Conservation (phyloP, 441 rosid genomes). For the Erodium chrysanthum region DNA sequence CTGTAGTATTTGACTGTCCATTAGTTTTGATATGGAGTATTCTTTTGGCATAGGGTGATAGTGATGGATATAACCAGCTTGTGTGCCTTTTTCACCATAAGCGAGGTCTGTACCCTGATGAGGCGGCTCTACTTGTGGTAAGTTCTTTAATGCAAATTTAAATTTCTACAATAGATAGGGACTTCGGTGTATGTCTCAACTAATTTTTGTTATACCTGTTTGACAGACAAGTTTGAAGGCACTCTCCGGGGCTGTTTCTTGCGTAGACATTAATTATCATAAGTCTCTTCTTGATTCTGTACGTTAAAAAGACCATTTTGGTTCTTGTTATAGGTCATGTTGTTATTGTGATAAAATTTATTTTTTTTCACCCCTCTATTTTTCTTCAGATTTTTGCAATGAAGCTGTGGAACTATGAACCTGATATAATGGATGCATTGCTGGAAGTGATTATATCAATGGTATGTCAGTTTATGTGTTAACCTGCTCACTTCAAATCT, state of each 20-base stretch:
- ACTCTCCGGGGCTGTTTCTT: constrained; percentile 55
- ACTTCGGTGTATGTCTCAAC: not conserved
- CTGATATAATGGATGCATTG: constrained; percentile 64
- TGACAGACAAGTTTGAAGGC: constrained; percentile 53
- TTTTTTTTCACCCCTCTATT: not conserved
- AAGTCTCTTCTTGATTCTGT: constrained; percentile 55
- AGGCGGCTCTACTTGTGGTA: constrained; percentile 69
- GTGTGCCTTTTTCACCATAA: constrained; percentile 47
- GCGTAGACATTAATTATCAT: constrained; percentile 43
- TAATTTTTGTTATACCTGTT: constrained; percentile 6
- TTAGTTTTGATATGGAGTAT: not conserved
- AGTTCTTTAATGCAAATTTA: not conserved
- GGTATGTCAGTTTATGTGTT: constrained; percentile 32
- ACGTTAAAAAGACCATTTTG: constrained; percentile 25
- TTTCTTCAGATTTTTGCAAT: constrained; percentile 49
- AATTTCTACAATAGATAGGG: not conserved
- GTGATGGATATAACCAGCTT: constrained; percentile 45
- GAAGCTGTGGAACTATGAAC: constrained; percentile 63
- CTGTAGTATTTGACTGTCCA: not conserved
- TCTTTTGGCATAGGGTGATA: constrained; percentile 41
- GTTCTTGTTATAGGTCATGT: not conserved
- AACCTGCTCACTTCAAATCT: not conserved
- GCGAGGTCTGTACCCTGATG: constrained; percentile 35
- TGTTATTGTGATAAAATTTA: not conserved
- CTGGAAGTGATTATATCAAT: constrained; percentile 47